Evolutionary conservation across 176 grass and related monocot species (phyloP), one percentile per base, ranked within the genome.

Genomic region (Tillandsia leiboldiana): DNA sequence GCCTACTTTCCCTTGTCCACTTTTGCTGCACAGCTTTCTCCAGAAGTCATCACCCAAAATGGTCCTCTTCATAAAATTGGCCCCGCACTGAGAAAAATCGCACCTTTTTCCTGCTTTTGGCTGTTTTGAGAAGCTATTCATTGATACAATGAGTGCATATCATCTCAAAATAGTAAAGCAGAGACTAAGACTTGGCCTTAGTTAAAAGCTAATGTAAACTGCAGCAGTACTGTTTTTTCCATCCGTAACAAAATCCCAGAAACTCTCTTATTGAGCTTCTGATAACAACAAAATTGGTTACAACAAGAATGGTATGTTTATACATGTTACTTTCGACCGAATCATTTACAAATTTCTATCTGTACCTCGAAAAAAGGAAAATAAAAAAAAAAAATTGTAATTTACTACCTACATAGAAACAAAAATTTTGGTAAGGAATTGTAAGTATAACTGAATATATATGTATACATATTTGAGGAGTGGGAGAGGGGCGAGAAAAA

Each of bases 291-390:
- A 81, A 75, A 81, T 64, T 81, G 68, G 22, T 73, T 68, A 80
- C 77, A 80, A 73, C 73, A 54, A 53, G 11, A 79, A 78, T 80
- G 71, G 50, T 51, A 67, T 63, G 49, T 67, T 49, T 76, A 69
- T 56, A 59, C 65, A 76, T 84, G 71, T 82, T 74, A 59, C 72
- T 65, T 72, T 81, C 75, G 68, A 68, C 68, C 63, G 76, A 76
- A 66, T 54, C 77, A 89, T 84, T 86, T 87, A 84, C 84, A 66
- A 82, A 83, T 82, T 86, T 86, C 81, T 90, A 84, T 85, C 48
- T 83, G 52, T 88, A 59, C 67, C 73, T 77, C 63, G 49, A 77
- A 79, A 78, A 79, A 47, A 86, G 49, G 75, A 75, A 82, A 92
- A 82, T 74, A 72, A 24, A 69, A 73, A 76, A 77, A 73, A 74